A percentile compares a stretch with the other conserved stretches of the same genome.
Conservation (phyloP, 164 flowering plant genomes). For the Magnolia sinica region DNA sequence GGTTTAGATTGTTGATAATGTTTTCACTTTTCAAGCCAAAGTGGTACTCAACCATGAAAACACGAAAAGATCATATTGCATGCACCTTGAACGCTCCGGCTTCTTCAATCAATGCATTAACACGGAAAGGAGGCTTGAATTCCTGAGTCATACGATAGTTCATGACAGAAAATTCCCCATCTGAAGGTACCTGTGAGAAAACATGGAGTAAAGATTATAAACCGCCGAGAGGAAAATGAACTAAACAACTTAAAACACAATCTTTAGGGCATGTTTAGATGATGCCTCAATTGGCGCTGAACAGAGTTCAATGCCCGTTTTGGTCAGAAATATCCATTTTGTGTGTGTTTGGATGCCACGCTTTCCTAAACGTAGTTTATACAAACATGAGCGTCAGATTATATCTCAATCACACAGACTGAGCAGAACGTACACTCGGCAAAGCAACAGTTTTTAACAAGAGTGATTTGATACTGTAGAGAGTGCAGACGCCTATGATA, state of each 20-base stretch:
- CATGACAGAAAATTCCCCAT: slow-evolving; percentile 98
- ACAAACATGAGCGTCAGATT: no score
- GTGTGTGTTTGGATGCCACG: no score
- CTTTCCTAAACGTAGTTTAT: no score
- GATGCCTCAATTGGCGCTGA: no score
- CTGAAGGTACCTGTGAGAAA: slow-evolving; percentile 71
- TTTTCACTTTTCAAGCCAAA: background rate
- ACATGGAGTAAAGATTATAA: slow-evolving; percentile 2
- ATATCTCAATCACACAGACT: no score
- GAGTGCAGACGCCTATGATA: no score
- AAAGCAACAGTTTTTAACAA: no score
- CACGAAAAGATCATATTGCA: background rate
- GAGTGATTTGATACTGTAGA: no score
- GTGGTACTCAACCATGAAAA: background rate
- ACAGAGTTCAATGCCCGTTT: no score
- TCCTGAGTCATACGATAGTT: slow-evolving; percentile 96
- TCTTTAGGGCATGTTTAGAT: background rate
- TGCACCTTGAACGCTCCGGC: slow-evolving; percentile 79
- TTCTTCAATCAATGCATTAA: slow-evolving; percentile 83
- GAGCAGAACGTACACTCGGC: no score
- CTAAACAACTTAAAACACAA: background rate
- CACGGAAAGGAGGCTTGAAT: slow-evolving; percentile 90
- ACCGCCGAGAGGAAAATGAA: background rate
- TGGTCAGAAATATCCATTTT: no score
- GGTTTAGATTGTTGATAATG: background rate